Conservation (phyloP, 106 monocot species). For the Narthecium ossifragum region DNA sequence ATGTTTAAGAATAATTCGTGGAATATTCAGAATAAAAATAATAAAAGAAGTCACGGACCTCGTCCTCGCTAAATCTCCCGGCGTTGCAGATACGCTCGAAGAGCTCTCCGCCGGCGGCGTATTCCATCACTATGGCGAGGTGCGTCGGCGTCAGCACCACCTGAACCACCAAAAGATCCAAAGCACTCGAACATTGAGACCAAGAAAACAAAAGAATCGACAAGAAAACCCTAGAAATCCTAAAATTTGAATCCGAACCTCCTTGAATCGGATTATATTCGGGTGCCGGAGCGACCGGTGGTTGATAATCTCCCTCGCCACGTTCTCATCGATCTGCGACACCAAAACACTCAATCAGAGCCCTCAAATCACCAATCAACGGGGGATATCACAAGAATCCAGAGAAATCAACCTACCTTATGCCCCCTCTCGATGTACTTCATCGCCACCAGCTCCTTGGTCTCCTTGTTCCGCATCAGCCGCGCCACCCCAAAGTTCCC, state of each 20-base stretch:
- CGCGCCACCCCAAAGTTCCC: constrained; percentile 93
- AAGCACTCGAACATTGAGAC: constrained; percentile 1
- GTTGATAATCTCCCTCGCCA: constrained; percentile 89
- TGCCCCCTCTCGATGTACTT: constrained; percentile 91
- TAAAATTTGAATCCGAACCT: constrained; percentile 29
- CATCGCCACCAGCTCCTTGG: constrained; percentile 96
- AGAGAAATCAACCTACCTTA: constrained; percentile 34
- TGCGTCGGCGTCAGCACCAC: constrained; percentile 83
- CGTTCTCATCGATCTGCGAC: constrained; percentile 80
- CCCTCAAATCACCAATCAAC: not conserved
- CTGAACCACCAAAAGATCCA: constrained; percentile 16
- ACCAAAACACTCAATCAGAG: not conserved
- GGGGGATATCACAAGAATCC: not conserved
- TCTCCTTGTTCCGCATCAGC: constrained; percentile 88
- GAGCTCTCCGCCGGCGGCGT: constrained; percentile 90
- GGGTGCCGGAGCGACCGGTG: constrained; percentile 82
- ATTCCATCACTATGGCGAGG: constrained; percentile 91
- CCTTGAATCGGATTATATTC: constrained; percentile 93
- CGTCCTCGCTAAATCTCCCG: constrained; percentile 83
- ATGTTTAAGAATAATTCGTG: not conserved
- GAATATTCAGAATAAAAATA: not conserved
- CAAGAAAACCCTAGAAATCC: not conserved
- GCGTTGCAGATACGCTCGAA: constrained; percentile 88
- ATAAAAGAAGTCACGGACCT: constrained; percentile 26
- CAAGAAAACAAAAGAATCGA: not conserved